Evolutionary conservation across 805 yeast genomes (phyloP), one percentile per base, ranked within the genome.

Genomic region (Blastobotrys chiropterorum): DNA sequence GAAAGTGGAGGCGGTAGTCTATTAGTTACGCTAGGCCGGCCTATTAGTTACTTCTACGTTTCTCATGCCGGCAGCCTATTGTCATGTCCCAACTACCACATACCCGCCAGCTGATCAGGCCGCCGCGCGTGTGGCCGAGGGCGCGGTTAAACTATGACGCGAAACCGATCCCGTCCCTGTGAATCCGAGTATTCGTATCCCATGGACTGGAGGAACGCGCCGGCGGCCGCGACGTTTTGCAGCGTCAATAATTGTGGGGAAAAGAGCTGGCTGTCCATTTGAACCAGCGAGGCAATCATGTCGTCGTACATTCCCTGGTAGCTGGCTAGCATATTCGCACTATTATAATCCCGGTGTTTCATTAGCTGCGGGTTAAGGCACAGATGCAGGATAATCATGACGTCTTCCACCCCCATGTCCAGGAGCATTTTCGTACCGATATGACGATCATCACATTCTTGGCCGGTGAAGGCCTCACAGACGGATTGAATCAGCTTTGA

Each of bases 391-490:
- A 44, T n/a, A 14, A 44, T 6, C n/a, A 22, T 19, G 15, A 22
- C 38, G 3, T 44, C 47, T 15, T 44, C 47, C 14, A 44, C 38
- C 7, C 19, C 38, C 47, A 44, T 44, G n/a, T 30, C 47, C 11
- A 44, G 13, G 5, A 44, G 39, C 39, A 15, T 26, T 26, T 26
- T 11, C 34, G 34, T 26, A 26, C 34, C 5, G 11, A 26, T 11
- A 5, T 26, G 8, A 5, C 5, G 8, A 11, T 26, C 34, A 11
- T 26, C 11, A 11, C 34, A 26, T 26, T 26, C 34, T 11, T 26
- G 8, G 34, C 34, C 34, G 34, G 34, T 26, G 34, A 26, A 26
- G 5, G 34, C 34, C 34, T 26, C 34, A 26, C 34, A 26, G 5
- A 26, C 43, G 6, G 20, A 11, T 40, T 40, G 20, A 16, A 40